Percentiles rank a stretch among this genome's conserved stretches.
These are phyloP conservation scores for Dacryopinax primogenitus DNA, from an alignment of 768 basidiomycete species.

Conservation along the genomic window DNA sequence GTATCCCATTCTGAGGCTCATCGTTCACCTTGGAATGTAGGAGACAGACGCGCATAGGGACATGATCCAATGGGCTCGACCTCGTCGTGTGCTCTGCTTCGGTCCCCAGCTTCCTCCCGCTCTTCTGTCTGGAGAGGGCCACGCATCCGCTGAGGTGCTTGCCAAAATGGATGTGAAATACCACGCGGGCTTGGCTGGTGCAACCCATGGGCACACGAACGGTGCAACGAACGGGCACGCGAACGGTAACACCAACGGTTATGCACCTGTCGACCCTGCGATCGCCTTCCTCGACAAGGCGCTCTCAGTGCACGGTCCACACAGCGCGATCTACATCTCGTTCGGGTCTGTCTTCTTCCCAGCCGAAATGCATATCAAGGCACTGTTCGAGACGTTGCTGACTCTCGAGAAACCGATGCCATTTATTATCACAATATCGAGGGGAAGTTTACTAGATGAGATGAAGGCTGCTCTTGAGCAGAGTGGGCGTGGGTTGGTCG, in stretches of 20 bases:
- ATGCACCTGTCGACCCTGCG: not conserved
- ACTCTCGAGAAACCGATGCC: slow-evolving; percentile 3
- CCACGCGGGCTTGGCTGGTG: not conserved
- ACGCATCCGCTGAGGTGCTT: not conserved
- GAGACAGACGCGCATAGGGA: not conserved
- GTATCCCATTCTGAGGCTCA: not conserved
- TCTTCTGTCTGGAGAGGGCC: not conserved
- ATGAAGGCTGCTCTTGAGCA: slow-evolving; percentile 15
- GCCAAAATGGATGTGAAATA: not conserved
- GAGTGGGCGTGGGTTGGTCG: slow-evolving; percentile 19
- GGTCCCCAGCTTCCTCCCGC: not conserved
- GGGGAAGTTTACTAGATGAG: slow-evolving; percentile 15
- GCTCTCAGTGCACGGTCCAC: not conserved
- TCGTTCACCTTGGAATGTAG: not conserved
- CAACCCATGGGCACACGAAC: not conserved
- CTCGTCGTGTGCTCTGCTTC: not conserved
- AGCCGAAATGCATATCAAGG: not conserved
- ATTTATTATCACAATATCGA: not conserved
- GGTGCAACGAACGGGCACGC: not conserved
- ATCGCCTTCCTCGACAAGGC: slow-evolving; percentile 5
- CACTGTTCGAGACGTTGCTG: not conserved
- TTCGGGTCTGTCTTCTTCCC: slow-evolving; percentile 6
- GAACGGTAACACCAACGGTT: not conserved
- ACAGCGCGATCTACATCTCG: not conserved
- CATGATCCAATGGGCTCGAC: slow-evolving; percentile 5